Evolutionary conservation across 768 basidiomycete species (phyloP), one percentile per base, ranked within the genome.

Genomic region (Trametes elegans): DNA sequence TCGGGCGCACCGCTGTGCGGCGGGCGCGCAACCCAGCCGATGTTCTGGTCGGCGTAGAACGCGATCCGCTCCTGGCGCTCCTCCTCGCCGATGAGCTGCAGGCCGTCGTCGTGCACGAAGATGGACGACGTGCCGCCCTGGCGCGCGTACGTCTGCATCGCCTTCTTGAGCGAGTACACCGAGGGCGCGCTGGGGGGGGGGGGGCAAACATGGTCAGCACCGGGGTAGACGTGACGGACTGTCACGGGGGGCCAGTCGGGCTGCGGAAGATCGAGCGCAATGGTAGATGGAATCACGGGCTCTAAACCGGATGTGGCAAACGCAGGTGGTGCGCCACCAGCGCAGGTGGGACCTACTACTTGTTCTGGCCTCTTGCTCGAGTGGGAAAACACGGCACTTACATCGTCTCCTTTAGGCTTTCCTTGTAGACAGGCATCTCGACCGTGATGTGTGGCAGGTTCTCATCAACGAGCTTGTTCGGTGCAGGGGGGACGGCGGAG

Each of bases 111-210:
- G 68, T 90, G 88, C 14, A 94, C 74, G 40, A 93, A 77, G 66
- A 94, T 90, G 24, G 82, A 69, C 9, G 87, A 89, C 1, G 87
- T 85, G 5, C 90, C 90, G 43, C 92, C 90, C 68, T 94, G 91
- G n/a, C 90, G 78, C 5, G 91, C 90, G 64, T 93, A 92, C n/a
- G 88, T 89, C 68, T 89, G 88, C 84, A 92, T 92, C 0, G 90
- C 90, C 72, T 85, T 86, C 71, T 91, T 91, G 58, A 85, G 73
- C 0, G 87, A 92, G 63, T 79, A 79, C 4, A 94, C 83, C 16
- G 88, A 90, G 4, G 87, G 88, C 7, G 82, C 66, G 57, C 88
- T 90, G 65, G 26, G 48, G 49, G 36, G 38, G 65, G 26, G 48
- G 49, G 36, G 38, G 24, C n/a, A 24, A 44, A 57, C 28, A 35